Evolutionary conservation across 2,329 filamentous ascomycete species (phyloP).

Genomic region (Aspergillus sp.): DNA sequence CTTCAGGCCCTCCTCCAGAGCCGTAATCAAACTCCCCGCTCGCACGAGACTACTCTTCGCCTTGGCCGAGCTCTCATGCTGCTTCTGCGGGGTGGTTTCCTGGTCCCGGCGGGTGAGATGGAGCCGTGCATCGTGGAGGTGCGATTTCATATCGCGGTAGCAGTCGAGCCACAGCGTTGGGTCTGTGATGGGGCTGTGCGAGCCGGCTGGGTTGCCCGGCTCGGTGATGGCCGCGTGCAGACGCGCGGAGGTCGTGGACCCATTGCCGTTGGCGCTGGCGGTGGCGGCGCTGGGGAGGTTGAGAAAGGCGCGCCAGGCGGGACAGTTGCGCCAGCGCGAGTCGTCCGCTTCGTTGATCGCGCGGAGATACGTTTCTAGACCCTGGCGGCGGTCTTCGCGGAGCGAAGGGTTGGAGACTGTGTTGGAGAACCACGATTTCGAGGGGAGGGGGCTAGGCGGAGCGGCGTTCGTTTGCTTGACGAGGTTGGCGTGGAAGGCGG

Average conservation of each 20-base stretch:
- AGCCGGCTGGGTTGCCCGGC: conserved; percentile 22
- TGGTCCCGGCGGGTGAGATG: conserved; percentile 61
- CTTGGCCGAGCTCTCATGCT: conserved; percentile 62
- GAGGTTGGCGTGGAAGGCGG: conserved; percentile 53
- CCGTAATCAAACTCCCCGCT: conserved; percentile 54
- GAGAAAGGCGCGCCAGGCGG: conserved; percentile 59
- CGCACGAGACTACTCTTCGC: conserved; percentile 61
- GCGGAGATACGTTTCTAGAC: conserved; percentile 58
- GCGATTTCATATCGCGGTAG: conserved; percentile 58
- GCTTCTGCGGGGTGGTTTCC: conserved; percentile 56
- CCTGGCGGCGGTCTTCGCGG: conserved; percentile 56
- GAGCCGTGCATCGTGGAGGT: conserved; percentile 60
- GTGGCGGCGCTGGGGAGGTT: conserved; percentile 50
- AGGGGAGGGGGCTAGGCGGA: conserved; percentile 56
- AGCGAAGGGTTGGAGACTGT: conserved; percentile 57
- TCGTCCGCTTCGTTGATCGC: conserved; percentile 58
- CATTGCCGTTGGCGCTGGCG: conserved; percentile 24
- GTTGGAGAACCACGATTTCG: conserved; percentile 61
- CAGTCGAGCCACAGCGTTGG: conserved; percentile 63
- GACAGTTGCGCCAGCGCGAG: conserved; percentile 56
- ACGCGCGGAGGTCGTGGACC: conserved; percentile 32
- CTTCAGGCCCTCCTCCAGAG: conserved; percentile 57
- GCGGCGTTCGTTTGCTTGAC: conserved; percentile 49
- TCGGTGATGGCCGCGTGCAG: conserved; percentile 46
- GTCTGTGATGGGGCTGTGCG: conserved; percentile 44